These are phyloP conservation scores for Nitzschia sp. DNA, from an alignment of 108 stramenopile genomes.

Conservation along the genomic window DNA sequence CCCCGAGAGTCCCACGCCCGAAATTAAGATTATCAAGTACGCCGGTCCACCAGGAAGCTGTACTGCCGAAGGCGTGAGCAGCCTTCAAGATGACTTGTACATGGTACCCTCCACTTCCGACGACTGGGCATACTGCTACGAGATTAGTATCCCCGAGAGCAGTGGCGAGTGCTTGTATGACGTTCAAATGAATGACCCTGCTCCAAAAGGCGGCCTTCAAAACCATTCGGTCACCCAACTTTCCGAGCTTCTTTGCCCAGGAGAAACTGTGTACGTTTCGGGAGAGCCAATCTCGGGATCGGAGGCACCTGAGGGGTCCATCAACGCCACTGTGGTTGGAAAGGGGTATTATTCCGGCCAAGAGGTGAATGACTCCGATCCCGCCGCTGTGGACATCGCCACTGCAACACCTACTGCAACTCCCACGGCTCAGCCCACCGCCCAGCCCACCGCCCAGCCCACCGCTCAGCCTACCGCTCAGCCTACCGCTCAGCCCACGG, in stretches of 20 bases:
- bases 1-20: too few species aligned
- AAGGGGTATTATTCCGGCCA: background rate
- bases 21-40: background rate
- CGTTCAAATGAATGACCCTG: background rate
- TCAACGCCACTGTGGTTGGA: background rate
- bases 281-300: background rate
- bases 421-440: background rate
- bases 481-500: too few species aligned
- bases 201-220: background rate
- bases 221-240: background rate
- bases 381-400: background rate
- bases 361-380: background rate
- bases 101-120: background rate
- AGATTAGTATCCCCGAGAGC: background rate
- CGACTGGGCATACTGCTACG: background rate
- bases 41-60: conserved; percentile 4
- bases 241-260: background rate
- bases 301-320: background rate
- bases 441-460: background rate
- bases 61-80: background rate
- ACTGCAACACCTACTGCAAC: background rate
- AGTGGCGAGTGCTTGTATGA: background rate
- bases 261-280: background rate
- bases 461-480: background rate
- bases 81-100: conserved; percentile 1